Evolutionary conservation across 2,329 filamentous ascomycete genomes (phyloP), one percentile per base, ranked within the genome.

Genomic region (Gnomoniopsis sp.): DNA sequence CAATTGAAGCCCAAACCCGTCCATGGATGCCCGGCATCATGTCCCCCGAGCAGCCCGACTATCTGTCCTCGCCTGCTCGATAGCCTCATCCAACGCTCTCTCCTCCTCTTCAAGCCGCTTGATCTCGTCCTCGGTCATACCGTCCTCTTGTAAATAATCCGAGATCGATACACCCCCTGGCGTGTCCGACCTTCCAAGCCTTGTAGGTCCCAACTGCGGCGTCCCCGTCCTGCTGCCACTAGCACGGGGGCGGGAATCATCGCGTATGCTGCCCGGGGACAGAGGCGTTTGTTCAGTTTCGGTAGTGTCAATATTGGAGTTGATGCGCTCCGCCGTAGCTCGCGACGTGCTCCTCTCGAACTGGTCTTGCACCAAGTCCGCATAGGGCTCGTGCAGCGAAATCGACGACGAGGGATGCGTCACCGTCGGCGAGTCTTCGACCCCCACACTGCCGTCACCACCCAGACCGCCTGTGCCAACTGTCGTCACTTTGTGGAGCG

Each of bases 101-200:
- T 86, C 83, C 66, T 86, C 83, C 62, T 84, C 82, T 65, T 84
- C 82, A 46, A 86, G 63, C 62, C 79, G 69, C 53, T 77, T 72
- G 50, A 85, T 81, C 66, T 86, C 81, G 0, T 80, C 82, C 10
- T 74, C 72, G 50, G 82, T 84, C 82, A 86, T 86, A 52, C 81
- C 79, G n/a, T 84, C 82, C 65, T 86, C 82, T 4, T 84, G 78
- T 36, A 86, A 69, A 30, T 71, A 72, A 21, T 70, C 65, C 8
- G 71, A 65, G 49, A 73, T 69, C 4, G 71, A 65, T 47, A 73
- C 68, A 54, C 68, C 71, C 58, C 68, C 68, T 2, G 68, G 69
- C 22, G 69, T 69, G 48, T 64, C 64, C 49, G 65, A 60, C 38
- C 64, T 63, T 22, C 50, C 65, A 15, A 58, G 57, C 21, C 58